These are phyloP conservation scores for Populus davidiana DNA, from an alignment of 345 rosid species.

Conservation along the genomic window DNA sequence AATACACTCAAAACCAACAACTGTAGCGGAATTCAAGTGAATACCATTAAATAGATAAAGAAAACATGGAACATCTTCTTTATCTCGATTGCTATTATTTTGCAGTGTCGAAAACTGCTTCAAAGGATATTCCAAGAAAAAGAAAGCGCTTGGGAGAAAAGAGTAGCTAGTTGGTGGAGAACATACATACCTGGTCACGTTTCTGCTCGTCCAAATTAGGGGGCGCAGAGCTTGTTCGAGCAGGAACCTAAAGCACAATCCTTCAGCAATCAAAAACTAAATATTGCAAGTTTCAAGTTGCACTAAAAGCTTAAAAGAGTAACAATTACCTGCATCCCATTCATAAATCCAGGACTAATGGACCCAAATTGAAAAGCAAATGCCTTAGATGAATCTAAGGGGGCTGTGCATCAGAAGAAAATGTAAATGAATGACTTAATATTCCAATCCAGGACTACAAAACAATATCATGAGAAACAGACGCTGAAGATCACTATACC, in stretches of 20 bases:
- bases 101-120: neutral
- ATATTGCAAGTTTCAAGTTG: neutral
- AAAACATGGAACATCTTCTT: neutral
- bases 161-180: neutral
- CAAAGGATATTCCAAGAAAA: neutral
- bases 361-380: conserved; percentile 87
- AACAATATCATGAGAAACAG: neutral
- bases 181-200: conserved; percentile 63
- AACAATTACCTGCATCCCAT: conserved; percentile 66
- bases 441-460: neutral
- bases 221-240: conserved; percentile 96
- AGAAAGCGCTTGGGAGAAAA: neutral
- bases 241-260: conserved; percentile 61
- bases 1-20: neutral
- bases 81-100: neutral
- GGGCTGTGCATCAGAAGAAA: conserved; percentile 23
- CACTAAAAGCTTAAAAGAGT: neutral
- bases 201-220: conserved; percentile 98
- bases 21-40: neutral
- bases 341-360: conserved; percentile 66
- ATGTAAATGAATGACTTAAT: neutral
- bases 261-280: neutral
- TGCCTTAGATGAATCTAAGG: conserved; percentile 65
- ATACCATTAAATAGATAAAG: no score
- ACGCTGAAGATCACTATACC: neutral